Evolutionary conservation across 371 early-diverging fungal species (phyloP), one percentile per base, ranked within the genome.

Genomic region (Mortierella sp.): DNA sequence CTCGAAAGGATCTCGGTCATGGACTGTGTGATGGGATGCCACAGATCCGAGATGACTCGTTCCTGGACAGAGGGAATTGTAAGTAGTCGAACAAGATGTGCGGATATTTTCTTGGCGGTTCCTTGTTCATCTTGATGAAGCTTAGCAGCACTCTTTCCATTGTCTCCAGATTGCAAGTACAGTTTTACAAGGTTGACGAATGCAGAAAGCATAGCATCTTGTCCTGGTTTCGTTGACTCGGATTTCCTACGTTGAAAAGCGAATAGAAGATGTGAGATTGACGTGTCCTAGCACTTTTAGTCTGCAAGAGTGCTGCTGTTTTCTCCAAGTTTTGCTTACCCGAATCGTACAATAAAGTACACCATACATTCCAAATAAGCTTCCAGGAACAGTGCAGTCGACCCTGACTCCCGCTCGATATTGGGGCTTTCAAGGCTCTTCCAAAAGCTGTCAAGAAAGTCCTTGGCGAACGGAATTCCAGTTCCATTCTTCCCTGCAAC

Each of bases 371-470:
- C 89, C 13, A 74, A 31, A 70, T 90, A 91, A 5, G 92, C 81
- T 55, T 89, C 81, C 43, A 92, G 46, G 34, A 91, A 87, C 8
- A 85, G 47, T 12, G 72, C 63, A 1, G 84, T 82, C 54, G 66
- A 56, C 27, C 62, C 61, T 4, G 85, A 84, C n/a, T 72, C 69
- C 42, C 76, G 73, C 38, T 90, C 90, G 52, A 91, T 82, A 19
- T 76, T 49, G 9, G 78, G 80, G 43, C 66, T 82, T 2, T 81
- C 72, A 10, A 89, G 50, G 0, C 92, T 91, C 52, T 83, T 81
- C 94, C 93, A 94, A 56, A 93, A 85, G 56, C 78, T 83, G 3
- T 80, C 80, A 60, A 93, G 90, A 50, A 92, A 82, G 53, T 89
- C 87, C 42, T 69, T 76, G 55, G 81, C 85, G 61, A 91, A 84